Conservation (phyloP, 2,329 filamentous ascomycete genomes). For the Pleoardoris graminearum region DNA sequence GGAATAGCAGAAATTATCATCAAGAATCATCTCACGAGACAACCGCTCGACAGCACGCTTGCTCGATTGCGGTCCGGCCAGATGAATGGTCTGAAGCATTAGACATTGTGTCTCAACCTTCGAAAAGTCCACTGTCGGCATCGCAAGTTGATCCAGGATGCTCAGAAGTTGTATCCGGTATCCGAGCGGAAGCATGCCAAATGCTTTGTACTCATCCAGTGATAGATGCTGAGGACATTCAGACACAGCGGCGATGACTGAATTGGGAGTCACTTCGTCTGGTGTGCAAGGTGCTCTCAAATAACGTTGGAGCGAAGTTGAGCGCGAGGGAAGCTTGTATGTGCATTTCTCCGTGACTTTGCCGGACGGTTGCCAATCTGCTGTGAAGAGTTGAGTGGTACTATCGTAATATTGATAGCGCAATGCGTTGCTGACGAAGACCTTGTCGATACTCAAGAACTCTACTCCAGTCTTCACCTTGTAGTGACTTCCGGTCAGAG, state of each 20-base stretch:
- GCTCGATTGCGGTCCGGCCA: constrained; percentile 48
- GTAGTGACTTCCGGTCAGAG: constrained; percentile 42
- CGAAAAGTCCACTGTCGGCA: constrained; percentile 56
- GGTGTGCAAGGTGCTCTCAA: constrained; percentile 34
- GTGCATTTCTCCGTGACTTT: constrained; percentile 42
- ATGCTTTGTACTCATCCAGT: constrained; percentile 58
- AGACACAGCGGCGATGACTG: constrained; percentile 49
- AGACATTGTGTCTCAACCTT: constrained; percentile 54
- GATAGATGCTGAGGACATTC: constrained; percentile 55
- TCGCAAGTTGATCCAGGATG: constrained; percentile 56
- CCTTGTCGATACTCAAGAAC: constrained; percentile 31
- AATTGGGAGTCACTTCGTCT: constrained; percentile 51
- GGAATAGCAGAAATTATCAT: constrained; percentile 38
- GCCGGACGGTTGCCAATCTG: constrained; percentile 13
- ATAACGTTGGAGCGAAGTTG: constrained; percentile 47
- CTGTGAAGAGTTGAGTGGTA: constrained; percentile 19
- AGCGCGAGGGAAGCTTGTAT: constrained; percentile 44
- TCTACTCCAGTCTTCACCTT: constrained; percentile 24
- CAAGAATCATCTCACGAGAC: constrained; percentile 43
- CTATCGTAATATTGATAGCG: constrained; percentile 41
- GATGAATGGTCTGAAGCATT: constrained; percentile 55
- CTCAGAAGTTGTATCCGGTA: constrained; percentile 58
- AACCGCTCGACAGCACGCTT: constrained; percentile 27
- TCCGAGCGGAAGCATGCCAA: constrained; percentile 56
- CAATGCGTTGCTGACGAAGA: constrained; percentile 55